These are phyloP conservation scores for Geum urbanum DNA, from an alignment of 306 rosid species.

Conservation along the genomic window DNA sequence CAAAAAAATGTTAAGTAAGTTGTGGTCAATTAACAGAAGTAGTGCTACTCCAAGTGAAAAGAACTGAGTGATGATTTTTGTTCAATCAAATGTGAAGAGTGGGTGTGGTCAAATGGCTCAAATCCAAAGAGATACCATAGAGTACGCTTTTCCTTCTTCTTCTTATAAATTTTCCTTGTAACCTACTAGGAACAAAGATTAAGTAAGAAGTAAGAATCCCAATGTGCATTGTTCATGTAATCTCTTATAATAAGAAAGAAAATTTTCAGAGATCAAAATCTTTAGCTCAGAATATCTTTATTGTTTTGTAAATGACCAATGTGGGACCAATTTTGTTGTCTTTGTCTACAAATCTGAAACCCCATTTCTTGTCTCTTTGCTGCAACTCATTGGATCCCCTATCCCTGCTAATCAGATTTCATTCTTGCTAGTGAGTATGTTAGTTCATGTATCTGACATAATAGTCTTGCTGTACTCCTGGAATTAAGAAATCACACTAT, in stretches of 20 bases:
- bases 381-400: conserved; percentile 41
- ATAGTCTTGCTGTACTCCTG: conserved; percentile 31
- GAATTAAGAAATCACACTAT: conserved; percentile 6
- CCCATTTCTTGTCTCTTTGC: conserved; percentile 42
- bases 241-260: conserved; percentile 55
- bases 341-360: conserved; percentile 58
- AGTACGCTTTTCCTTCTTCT: conserved; percentile 34
- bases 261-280: conserved; percentile 30
- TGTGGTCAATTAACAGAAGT: conserved; percentile 76
- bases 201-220: too few species aligned
- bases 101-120: conserved; percentile 18
- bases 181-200: conserved; percentile 50
- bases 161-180: conserved; percentile 36
- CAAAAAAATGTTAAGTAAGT: conserved; percentile 79
- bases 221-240: conserved; percentile 70
- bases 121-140: conserved; percentile 47
- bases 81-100: conserved; percentile 22
- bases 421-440: conserved; percentile 17
- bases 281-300: conserved; percentile 32
- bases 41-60: conserved; percentile 40
- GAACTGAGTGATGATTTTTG: conserved; percentile 53
- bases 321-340: conserved; percentile 54
- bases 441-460: conserved; percentile 36
- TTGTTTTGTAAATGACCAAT: conserved; percentile 55
- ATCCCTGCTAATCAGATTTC: conserved; percentile 26